Percentiles rank a stretch among this genome's conserved stretches.
Evolutionary conservation across 73 alveolate species (phyloP).

Genomic region (Stentor roeselii): DNA sequence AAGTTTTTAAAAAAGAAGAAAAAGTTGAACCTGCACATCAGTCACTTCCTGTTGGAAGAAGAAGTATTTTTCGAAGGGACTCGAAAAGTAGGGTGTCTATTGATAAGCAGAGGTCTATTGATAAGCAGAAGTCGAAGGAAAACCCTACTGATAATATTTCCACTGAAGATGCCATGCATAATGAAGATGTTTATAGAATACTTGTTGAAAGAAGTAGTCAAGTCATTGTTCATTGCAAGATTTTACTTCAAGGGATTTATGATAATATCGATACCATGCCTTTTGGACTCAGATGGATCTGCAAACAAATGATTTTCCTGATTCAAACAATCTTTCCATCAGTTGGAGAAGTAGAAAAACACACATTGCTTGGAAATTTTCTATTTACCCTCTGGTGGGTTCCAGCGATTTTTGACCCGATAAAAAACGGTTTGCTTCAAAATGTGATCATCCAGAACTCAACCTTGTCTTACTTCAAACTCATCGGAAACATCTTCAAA

Average conservation of each 20-base stretch:
- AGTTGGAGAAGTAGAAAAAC: background rate
- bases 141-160: background rate
- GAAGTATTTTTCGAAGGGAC: background rate
- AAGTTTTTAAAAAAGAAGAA: background rate
- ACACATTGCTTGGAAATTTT: background rate
- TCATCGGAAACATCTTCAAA: constrained; percentile 10
- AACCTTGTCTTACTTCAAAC: background rate
- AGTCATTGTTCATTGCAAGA: background rate
- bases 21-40: background rate
- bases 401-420: constrained; percentile 25
- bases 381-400: constrained; percentile 22
- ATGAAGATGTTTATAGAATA: background rate
- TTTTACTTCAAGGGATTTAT: background rate
- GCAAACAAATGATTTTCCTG: constrained; percentile 8
- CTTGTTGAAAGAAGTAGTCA: background rate
- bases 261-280: constrained; percentile 4
- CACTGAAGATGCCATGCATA: constrained; percentile 16
- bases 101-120: too few species aligned
- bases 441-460: constrained; percentile 11
- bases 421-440: constrained; percentile 24
- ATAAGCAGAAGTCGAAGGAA: background rate
- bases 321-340: background rate
- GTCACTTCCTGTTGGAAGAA: background rate
- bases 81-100: too few species aligned
- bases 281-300: constrained; percentile 11